Conservation (phyloP, 2,329 filamentous ascomycete genomes). For the Alternaria hordeiaustralica region DNA sequence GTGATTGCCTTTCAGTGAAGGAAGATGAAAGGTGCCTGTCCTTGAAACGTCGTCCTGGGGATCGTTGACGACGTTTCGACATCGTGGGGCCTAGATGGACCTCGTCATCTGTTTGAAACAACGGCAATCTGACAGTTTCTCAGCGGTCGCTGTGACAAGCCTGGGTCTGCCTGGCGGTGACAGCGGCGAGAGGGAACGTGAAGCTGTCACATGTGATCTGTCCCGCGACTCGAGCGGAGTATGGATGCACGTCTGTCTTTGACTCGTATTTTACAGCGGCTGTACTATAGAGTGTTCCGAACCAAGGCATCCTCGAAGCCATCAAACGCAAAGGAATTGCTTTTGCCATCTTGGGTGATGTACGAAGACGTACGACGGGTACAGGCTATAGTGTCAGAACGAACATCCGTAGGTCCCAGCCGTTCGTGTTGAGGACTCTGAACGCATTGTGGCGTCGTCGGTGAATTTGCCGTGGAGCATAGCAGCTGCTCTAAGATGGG, state of each 20-base stretch:
- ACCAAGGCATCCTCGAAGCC: not conserved
- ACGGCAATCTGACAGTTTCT: constrained; percentile 20
- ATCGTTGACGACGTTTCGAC: constrained; percentile 16
- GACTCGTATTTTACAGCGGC: not conserved
- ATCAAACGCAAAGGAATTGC: not conserved
- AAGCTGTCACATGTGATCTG: not conserved
- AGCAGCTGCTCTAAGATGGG: not conserved
- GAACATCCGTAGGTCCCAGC: not conserved
- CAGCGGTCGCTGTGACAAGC: constrained; percentile 7
- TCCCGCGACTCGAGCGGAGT: not conserved
- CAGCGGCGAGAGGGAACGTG: not conserved
- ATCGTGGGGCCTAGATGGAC: constrained; percentile 13
- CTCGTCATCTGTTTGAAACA: constrained; percentile 34
- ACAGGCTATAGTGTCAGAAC: constrained; percentile 3
- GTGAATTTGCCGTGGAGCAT: constrained; percentile 14
- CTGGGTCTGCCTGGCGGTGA: not conserved
- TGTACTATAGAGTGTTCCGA: not conserved
- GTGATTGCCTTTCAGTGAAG: not conserved
- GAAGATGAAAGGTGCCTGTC: constrained; percentile 4
- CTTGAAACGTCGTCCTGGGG: constrained; percentile 10
- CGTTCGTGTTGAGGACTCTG: not conserved
- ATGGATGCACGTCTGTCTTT: not conserved
- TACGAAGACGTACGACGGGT: not conserved
- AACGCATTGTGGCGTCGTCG: constrained; percentile 2
- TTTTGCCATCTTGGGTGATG: constrained; percentile 1